These are phyloP conservation scores for Chloroidium sp. DNA, from an alignment of 163 green algal genomes.

Conservation along the genomic window DNA sequence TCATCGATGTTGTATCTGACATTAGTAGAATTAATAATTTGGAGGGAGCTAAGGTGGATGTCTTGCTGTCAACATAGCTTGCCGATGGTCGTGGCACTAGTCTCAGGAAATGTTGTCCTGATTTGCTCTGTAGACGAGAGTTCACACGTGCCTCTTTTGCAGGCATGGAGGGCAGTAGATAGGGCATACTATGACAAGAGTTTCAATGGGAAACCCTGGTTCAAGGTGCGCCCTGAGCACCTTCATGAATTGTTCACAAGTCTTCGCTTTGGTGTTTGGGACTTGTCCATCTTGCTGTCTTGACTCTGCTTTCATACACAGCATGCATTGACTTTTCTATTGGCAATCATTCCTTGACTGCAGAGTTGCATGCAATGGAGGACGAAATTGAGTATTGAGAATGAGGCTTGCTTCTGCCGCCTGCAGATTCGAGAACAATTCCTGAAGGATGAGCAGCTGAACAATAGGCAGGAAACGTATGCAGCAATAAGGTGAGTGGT, in stretches of 20 bases:
- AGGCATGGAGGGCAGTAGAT: constrained; percentile 88
- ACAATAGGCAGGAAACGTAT: constrained; percentile 65
- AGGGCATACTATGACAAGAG: constrained; percentile 93
- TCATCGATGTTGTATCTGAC: background rate
- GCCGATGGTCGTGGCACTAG: no score
- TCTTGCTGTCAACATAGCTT: background rate
- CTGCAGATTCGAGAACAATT: constrained; percentile 54
- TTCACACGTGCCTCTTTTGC: background rate
- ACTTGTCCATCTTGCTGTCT: background rate
- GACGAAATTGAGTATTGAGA: background rate
- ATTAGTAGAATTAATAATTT: background rate
- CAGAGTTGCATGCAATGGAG: background rate
- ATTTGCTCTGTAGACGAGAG: no score
- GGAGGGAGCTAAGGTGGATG: background rate
- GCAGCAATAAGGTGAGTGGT: constrained; percentile 53
- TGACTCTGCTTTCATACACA: background rate
- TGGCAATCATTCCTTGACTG: background rate
- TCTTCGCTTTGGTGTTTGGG: background rate
- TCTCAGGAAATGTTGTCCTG: no score
- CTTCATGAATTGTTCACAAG: background rate
- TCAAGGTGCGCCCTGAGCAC: constrained; percentile 46
- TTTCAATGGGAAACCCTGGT: constrained; percentile 96
- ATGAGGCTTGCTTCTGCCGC: no score
- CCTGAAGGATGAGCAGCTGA: constrained; percentile 68
- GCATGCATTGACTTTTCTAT: background rate